A percentile compares a stretch with the other conserved stretches of the same genome.
Evolutionary conservation across 2,329 filamentous ascomycete genomes (phyloP).

Genomic region (Sporothrix schenckii): DNA sequence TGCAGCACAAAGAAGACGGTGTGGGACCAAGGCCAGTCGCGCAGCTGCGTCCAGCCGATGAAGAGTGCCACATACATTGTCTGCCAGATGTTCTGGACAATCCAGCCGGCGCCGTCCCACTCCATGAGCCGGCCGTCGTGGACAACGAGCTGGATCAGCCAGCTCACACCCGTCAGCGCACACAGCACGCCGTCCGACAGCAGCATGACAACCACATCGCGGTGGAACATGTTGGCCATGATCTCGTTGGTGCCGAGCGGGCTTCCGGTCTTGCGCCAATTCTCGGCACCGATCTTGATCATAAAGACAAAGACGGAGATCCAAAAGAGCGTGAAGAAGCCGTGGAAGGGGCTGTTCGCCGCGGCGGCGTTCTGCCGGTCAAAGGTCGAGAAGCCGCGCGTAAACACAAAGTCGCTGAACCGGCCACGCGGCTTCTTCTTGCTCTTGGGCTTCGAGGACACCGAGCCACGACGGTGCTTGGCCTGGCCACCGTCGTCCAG

Average conservation of each 20-base stretch:
- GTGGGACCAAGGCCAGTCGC: conserved; percentile 82
- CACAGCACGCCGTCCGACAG: conserved; percentile 72
- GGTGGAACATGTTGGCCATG: conserved; percentile 65
- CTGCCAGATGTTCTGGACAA: conserved; percentile 77
- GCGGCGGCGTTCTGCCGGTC: conserved; percentile 69
- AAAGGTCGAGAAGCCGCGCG: conserved; percentile 71
- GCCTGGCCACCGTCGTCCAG: conserved; percentile 16
- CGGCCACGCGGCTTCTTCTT: conserved; percentile 39
- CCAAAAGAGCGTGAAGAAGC: conserved; percentile 82
- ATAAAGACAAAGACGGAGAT: conserved; percentile 68
- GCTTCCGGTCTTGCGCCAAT: conserved; percentile 69
- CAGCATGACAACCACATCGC: conserved; percentile 57
- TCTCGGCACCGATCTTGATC: conserved; percentile 66
- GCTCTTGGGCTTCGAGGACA: neutral
- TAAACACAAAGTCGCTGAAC: conserved; percentile 67
- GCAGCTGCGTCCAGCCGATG: conserved; percentile 66
- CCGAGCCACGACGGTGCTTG: neutral
- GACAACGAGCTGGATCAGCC: conserved; percentile 65
- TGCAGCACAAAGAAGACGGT: conserved; percentile 78
- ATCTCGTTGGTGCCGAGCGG: conserved; percentile 73
- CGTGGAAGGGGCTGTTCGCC: conserved; percentile 71
- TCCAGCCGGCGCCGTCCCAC: conserved; percentile 72
- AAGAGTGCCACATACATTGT: conserved; percentile 62
- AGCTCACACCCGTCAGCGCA: conserved; percentile 64
- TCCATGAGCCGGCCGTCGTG: conserved; percentile 58